Conservation (phyloP, 2,329 filamentous ascomycete genomes). For the Sporothrix dimorphospora region DNA sequence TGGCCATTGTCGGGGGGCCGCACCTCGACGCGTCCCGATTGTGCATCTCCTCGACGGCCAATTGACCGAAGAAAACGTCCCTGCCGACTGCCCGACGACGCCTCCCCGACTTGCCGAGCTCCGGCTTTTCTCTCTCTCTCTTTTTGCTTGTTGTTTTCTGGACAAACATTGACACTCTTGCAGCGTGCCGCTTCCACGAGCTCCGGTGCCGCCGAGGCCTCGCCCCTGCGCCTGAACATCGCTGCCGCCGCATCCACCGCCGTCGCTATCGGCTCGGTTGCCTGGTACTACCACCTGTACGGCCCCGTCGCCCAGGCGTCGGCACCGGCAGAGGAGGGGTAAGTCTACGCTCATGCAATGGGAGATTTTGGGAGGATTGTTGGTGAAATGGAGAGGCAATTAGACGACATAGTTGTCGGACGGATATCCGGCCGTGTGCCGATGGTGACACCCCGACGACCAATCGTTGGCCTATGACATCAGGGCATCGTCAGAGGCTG, state of each 20-base stretch:
- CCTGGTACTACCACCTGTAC: conserved; percentile 98
- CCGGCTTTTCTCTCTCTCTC: background rate
- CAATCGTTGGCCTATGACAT: background rate
- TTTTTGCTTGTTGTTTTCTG: background rate
- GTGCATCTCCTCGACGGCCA: background rate
- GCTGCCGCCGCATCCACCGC: conserved; percentile 85
- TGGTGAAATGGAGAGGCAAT: background rate
- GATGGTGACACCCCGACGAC: background rate
- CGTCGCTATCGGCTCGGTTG: conserved; percentile 83
- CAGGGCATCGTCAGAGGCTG: background rate
- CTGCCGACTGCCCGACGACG: conserved; percentile 3
- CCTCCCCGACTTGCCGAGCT: background rate
- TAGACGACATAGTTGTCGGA: background rate
- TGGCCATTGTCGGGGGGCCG: background rate
- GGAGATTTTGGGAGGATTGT: background rate
- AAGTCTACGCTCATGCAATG: conserved; percentile 52
- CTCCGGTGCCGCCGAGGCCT: conserved; percentile 69
- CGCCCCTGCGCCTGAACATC: conserved; percentile 80
- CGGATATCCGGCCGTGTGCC: background rate
- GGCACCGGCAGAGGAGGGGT: conserved; percentile 98
- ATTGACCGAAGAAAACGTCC: background rate
- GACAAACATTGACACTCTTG: conserved; percentile 14
- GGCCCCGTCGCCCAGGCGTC: conserved; percentile 84
- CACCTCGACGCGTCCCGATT: conserved; percentile 4
- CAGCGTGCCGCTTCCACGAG: conserved; percentile 72